Base-by-base conservation (phyloP, 2,329 filamentous ascomycete genomes). In the Paracoccidioides lutzii region DNA sequence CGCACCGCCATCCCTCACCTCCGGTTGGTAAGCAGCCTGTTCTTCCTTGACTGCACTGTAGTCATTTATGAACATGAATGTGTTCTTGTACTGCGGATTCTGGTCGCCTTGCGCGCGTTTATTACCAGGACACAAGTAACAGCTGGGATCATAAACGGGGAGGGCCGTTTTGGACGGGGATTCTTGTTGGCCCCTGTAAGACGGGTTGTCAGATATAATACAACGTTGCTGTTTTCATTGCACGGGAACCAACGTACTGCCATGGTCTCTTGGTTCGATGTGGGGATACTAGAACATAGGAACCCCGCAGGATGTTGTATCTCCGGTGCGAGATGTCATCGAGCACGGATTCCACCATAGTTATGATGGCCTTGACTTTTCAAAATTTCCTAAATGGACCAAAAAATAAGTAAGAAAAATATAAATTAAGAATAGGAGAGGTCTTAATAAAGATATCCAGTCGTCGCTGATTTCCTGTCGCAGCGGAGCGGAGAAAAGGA, bases 281-380 rank as follows among this genome's bases (percentile, higher is more conserved):
- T 59, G 93, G 93, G 14, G 93, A 97, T 12, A 98, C 93, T 41
- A 98, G 81, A 58, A 98, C 80, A 86, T 90, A 95, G 59, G 86
- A 89, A 59, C 88, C 90, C 61, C 88, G 85, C 59, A 98, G 78
- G 54, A 89, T 88, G 69, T 98, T 98, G 72, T 87, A 97, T 69
- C 93, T 85, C 65, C 93, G 81, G 70, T 98, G 93, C 44, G 93
- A 95, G 66, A 98, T 97, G 71, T 98, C 91, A 76, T 97, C 84
- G 52, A 98, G 83, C 52, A 91, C 83, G 61, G 82, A 78, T 67
- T 87, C 84, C 7, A 82, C 80, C 86, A 90, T 90, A 49, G 59
- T 73, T 55, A 43, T 49, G 38, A 42, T 28, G 22, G 7, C 14
- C 14, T 41, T 37, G 5, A 8, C 37, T 41, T 14, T 12, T 37